phyloP scores from a whole-genome alignment of 306 rosid genomes.

The Vicia sativa region DNA sequence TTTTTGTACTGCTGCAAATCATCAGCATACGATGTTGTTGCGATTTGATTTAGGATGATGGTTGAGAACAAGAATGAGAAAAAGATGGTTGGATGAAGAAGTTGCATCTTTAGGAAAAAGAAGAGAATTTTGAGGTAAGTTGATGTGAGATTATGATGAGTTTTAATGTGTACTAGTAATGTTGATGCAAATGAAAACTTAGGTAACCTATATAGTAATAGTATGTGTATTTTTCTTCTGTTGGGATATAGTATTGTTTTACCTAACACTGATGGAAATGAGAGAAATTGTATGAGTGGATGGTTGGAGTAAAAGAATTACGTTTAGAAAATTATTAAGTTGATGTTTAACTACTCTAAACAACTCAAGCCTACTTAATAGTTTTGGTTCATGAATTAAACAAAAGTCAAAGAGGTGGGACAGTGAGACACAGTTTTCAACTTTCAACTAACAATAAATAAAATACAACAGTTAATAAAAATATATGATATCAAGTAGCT shows the following conservation, averaged over 20 bases:
- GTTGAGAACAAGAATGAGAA: constrained; percentile 24
- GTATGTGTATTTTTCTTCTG: not conserved
- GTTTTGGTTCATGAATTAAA: constrained; percentile 8
- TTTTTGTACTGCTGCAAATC: constrained; percentile 29
- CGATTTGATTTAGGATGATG: constrained; percentile 38
- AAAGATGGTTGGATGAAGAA: constrained; percentile 21
- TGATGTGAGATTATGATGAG: constrained; percentile 1
- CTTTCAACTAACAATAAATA: constrained; percentile 5
- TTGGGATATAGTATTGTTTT: constrained; percentile 10
- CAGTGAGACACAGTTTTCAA: constrained; percentile 33
- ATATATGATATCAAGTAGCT: no score
- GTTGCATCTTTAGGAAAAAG: constrained; percentile 38
- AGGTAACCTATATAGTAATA: constrained; percentile 36
- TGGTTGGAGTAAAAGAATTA: constrained; percentile 21
- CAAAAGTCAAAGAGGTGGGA: constrained; percentile 35
- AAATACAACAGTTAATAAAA: not conserved
- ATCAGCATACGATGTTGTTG: constrained; percentile 19
- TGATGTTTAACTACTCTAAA: constrained; percentile 38
- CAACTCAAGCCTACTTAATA: constrained; percentile 13
- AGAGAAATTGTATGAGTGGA: constrained; percentile 13
- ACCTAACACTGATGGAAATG: constrained; percentile 18
- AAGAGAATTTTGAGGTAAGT: constrained; percentile 11
- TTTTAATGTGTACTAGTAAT: constrained; percentile 1
- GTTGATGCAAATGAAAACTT: constrained; percentile 26
- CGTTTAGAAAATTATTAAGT: not conserved